Evolutionary conservation across 768 basidiomycete species (phyloP).

Genomic region (Glaciozyma martinii): DNA sequence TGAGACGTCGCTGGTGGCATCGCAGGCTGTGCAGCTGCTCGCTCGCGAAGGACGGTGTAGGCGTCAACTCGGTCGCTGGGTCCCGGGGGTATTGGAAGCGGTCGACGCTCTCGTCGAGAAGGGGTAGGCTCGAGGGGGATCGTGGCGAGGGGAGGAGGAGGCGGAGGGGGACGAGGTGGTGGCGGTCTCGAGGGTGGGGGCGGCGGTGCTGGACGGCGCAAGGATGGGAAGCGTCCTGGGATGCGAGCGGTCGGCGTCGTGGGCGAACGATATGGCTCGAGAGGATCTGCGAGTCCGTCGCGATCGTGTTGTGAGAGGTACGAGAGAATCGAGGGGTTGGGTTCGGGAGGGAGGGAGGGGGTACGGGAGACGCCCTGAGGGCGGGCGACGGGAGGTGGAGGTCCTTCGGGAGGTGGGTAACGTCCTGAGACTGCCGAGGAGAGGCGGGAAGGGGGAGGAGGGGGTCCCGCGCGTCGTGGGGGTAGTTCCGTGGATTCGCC

Average conservation of each 20-base stretch:
- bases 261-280: slow-evolving; percentile 4
- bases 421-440: neutral
- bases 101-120: neutral
- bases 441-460: neutral
- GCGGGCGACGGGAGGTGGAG: neutral
- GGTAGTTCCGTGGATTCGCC: neutral
- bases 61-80: slow-evolving; percentile 18
- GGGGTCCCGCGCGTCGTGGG: neutral
- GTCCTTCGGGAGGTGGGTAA: neutral
- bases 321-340: neutral
- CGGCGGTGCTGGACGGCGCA: neutral
- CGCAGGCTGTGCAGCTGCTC: neutral
- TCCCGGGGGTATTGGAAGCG: slow-evolving; percentile 12
- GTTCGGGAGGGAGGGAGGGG: no score
- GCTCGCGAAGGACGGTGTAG: slow-evolving; percentile 12
- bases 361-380: neutral
- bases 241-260: neutral
- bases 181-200: neutral
- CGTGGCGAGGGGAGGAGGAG: neutral
- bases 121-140: neutral
- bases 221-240: neutral
- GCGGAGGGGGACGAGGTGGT: neutral
- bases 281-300: neutral
- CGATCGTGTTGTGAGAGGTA: neutral
- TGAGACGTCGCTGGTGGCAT: neutral